phyloP scores from a whole-genome alignment of 2,329 filamentous ascomycete genomes.

The Acrodontium crateriforme region DNA sequence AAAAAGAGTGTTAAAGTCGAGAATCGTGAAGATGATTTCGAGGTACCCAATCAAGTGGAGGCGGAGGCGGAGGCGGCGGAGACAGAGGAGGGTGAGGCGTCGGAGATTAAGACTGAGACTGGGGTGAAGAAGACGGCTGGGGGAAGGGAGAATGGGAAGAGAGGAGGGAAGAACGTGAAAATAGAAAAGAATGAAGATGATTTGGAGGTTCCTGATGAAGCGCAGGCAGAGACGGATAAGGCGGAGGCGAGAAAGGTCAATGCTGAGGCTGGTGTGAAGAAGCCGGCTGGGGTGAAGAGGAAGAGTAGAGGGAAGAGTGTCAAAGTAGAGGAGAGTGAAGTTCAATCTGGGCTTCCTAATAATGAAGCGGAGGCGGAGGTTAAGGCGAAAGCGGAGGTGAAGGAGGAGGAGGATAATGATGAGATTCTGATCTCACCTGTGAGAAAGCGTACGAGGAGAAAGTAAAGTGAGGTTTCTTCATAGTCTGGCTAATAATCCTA shows the following conservation, averaged over 20 bases:
- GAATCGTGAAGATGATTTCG: too few relatives aligned
- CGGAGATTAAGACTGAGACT: too few relatives aligned
- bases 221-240: conserved; percentile 23
- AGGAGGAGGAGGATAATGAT: conserved; percentile 23
- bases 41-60: conserved; percentile 29
- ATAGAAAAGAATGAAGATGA: too few relatives aligned
- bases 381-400: conserved; percentile 26
- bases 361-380: conserved; percentile 30
- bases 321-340: conserved; percentile 20
- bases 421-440: conserved; percentile 8
- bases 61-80: conserved; percentile 22
- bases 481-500: too few relatives aligned
- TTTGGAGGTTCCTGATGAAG: conserved; percentile 29
- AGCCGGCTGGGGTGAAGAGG: conserved; percentile 16
- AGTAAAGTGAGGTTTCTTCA: too few relatives aligned
- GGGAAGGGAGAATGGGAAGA: conserved; percentile 11
- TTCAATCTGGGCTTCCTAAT: too few relatives aligned
- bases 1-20: too few relatives aligned
- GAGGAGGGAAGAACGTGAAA: conserved; percentile 21
- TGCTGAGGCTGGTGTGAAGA: conserved; percentile 18
- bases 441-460: conserved; percentile 3
- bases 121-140: conserved; percentile 14
- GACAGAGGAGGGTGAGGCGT: conserved; percentile 19
- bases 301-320: conserved; percentile 8
- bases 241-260: conserved; percentile 22